Percentiles rank a stretch among this genome's conserved stretches.
Conservation (phyloP, 2,329 filamentous ascomycete genomes). For the Diaporthe aspalathi region DNA sequence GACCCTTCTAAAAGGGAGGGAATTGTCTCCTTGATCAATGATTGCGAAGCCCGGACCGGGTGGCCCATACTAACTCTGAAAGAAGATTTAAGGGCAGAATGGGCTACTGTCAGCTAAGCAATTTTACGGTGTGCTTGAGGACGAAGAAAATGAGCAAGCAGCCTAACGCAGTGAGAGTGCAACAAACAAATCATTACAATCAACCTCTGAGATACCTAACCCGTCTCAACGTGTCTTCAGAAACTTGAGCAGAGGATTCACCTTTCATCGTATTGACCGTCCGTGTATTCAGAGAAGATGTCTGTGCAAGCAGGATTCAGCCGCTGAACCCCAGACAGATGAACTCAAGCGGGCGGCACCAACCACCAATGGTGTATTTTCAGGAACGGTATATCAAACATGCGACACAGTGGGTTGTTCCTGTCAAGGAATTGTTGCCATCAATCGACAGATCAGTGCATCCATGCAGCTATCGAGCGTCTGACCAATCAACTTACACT, state of each 20-base stretch:
- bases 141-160: neutral
- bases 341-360: neutral
- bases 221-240: neutral
- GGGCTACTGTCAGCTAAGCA: conserved; percentile 41
- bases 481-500: neutral
- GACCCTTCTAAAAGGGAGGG: conserved; percentile 50
- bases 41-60: conserved; percentile 52
- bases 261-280: neutral
- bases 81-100: conserved; percentile 47
- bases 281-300: neutral
- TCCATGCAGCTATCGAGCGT: neutral
- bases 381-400: neutral
- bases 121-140: no score
- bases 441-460: no score
- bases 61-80: conserved; percentile 52
- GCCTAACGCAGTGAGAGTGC: neutral
- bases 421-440: neutral
- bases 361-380: neutral
- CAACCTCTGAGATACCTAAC: no score
- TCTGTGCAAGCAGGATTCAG: neutral
- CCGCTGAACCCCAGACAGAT: neutral
- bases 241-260: neutral
- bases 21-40: conserved; percentile 51
- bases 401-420: neutral
- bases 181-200: neutral